phyloP scores from a whole-genome alignment of 768 basidiomycete species.

The Psilocybe tampanensis region DNA sequence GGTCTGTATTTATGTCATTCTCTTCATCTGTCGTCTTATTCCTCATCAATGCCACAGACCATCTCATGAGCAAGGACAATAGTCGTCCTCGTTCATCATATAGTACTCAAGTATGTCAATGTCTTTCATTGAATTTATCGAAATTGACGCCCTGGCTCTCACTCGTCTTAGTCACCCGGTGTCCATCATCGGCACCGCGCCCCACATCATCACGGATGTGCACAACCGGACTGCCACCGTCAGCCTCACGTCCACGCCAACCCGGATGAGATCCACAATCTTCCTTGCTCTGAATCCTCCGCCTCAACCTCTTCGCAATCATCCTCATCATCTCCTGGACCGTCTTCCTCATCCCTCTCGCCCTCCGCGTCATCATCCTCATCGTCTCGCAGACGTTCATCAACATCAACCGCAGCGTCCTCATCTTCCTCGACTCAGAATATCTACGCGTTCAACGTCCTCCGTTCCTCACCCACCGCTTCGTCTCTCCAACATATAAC shows the following conservation, averaged over 20 bases:
- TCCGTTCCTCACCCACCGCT: conserved; percentile 42
- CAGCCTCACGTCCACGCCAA: neutral
- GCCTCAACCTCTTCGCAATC: neutral
- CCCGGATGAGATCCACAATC: neutral
- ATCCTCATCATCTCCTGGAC: neutral
- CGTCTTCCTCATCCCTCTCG: neutral
- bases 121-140: too few relatives aligned
- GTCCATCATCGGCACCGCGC: conserved; percentile 9
- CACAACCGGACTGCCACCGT: neutral
- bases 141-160: conserved; percentile 2
- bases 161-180: conserved; percentile 8
- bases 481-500: conserved; percentile 46
- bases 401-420: neutral
- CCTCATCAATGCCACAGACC: conserved; percentile 5
- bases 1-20: conserved; percentile 23
- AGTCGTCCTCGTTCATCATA: neutral
- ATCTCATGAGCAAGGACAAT: conserved; percentile 9
- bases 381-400: too few relatives aligned
- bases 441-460: conserved; percentile 44
- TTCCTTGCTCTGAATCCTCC: neutral
- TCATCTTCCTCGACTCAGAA: neutral
- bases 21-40: neutral
- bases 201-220: conserved; percentile 1
- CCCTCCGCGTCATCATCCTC: neutral
- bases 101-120: too few relatives aligned